Base-by-base conservation (phyloP, 2,329 filamentous ascomycete genomes). In the Ophiostoma tasmaniense region DNA sequence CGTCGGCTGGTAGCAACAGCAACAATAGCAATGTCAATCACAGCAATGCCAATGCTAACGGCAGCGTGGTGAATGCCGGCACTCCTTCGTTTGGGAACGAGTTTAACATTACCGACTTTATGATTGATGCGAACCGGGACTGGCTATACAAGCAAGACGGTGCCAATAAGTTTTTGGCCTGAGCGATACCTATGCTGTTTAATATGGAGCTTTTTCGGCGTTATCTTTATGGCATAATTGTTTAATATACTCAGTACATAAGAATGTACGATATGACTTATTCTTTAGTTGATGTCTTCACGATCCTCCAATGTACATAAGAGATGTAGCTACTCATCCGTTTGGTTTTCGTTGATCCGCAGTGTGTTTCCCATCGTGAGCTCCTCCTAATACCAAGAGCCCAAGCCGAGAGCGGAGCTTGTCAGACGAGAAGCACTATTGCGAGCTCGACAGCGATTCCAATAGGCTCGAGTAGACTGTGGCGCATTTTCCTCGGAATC, bases 71-170 rank as follows among this genome's bases (percentile, higher is more conserved):
- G 1, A 50, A 66, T 52, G 42, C 42, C 17, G 69, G 69, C 55
- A 72, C 71, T 13, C 74, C 75, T 20, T 71, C 74, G 68, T 71
- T 76, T 72, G 71, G 78, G 72, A 89, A 89, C 70, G 88, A 91
- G 76, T 91, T 90, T 73, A 92, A 92, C 73, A 92, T 92, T 70
- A 90, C 88, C 64, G 90, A 92, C 74, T 92, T 90, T 73, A 91
- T 89, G 85, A 84, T 90, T 37, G 89, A 92, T 78, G 87, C 86
- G 1, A 90, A 85, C 73, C 87, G 87, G 71, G 89, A 92, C 76
- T 92, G 90, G 89, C 82, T 91, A n/a, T 89, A 87, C 70, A 89
- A 69, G 66, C 68, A 69, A 22, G 66, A 69, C 13, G 61, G 66
- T 10, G 39, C 39, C 35, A 66, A 59, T 25, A 69, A 67, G 66